A percentile compares a stretch with the other conserved stretches of the same genome.
Evolutionary conservation across 306 rosid species (phyloP).

Genomic region (Adenanthera pavonina): DNA sequence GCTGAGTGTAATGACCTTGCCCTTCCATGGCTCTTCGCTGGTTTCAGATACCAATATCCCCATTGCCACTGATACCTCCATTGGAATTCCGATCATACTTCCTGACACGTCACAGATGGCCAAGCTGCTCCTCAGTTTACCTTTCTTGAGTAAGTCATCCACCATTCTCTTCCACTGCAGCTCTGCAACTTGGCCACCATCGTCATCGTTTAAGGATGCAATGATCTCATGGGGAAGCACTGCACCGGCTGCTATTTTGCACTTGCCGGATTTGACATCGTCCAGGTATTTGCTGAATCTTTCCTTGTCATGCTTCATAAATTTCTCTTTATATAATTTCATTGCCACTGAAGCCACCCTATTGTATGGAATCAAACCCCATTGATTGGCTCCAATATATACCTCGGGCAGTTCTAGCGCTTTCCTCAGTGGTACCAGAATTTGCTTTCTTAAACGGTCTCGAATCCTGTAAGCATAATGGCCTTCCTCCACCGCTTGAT

Average conservation of each 20-base stretch:
- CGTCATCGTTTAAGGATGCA: constrained; percentile 21
- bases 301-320: constrained; percentile 58
- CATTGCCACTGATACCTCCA: constrained; percentile 68
- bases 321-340: constrained; percentile 55
- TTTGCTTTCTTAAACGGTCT: constrained; percentile 69
- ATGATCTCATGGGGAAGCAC: constrained; percentile 69
- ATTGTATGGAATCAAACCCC: constrained; percentile 59
- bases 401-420: constrained; percentile 76
- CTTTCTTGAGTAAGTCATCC: constrained; percentile 51
- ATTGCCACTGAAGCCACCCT: constrained; percentile 74
- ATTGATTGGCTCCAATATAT: constrained; percentile 62
- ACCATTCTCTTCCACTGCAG: constrained; percentile 82
- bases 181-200: constrained; percentile 58
- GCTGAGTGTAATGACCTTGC: constrained; percentile 65
- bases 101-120: constrained; percentile 69
- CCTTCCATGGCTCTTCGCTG: constrained; percentile 70
- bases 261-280: constrained; percentile 53
- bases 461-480: constrained; percentile 73
- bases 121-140: constrained; percentile 56
- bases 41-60: constrained; percentile 72
- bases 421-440: constrained; percentile 65
- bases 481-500: constrained; percentile 63
- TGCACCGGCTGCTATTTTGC: constrained; percentile 64
- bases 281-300: constrained; percentile 54
- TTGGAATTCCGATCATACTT: constrained; percentile 55